phyloP scores from a whole-genome alignment of 1,284 basidiomycete species.

The Malassezia psittaci region DNA sequence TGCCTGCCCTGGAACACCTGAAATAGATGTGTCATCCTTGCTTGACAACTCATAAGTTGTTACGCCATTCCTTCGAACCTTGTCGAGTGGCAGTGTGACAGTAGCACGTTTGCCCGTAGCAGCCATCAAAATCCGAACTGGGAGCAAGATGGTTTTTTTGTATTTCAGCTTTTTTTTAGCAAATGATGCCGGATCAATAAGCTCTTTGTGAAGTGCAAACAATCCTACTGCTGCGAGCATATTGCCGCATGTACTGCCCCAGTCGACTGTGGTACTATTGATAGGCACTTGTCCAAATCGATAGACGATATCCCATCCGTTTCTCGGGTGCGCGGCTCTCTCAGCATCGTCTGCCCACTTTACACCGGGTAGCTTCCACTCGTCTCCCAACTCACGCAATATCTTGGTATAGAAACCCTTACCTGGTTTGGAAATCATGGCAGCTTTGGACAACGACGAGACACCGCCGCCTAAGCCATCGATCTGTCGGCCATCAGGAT shows the following conservation, averaged over 20 bases:
- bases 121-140: constrained; percentile 27
- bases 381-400: neutral
- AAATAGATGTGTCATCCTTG: constrained; percentile 27
- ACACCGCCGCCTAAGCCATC: constrained; percentile 66
- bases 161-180: constrained; percentile 3
- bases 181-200: neutral
- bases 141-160: constrained; percentile 15
- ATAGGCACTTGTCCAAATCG: constrained; percentile 45
- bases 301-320: constrained; percentile 39
- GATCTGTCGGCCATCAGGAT: constrained; percentile 64
- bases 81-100: constrained; percentile 28
- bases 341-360: constrained; percentile 24
- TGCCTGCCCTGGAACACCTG: constrained; percentile 39
- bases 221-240: constrained; percentile 39
- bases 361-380: constrained; percentile 21
- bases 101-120: constrained; percentile 29
- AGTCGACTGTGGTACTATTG: constrained; percentile 27
- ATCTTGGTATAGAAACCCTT: neutral
- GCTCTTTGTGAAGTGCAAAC: constrained; percentile 23
- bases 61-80: neutral
- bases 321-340: constrained; percentile 8
- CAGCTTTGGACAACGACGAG: constrained; percentile 68
- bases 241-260: constrained; percentile 43
- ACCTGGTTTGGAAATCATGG: constrained; percentile 53
- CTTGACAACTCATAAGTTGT: constrained; percentile 20